These are phyloP conservation scores for Arthrobotrys iridis DNA, from an alignment of 2,329 filamentous ascomycete genomes.

Conservation along the genomic window DNA sequence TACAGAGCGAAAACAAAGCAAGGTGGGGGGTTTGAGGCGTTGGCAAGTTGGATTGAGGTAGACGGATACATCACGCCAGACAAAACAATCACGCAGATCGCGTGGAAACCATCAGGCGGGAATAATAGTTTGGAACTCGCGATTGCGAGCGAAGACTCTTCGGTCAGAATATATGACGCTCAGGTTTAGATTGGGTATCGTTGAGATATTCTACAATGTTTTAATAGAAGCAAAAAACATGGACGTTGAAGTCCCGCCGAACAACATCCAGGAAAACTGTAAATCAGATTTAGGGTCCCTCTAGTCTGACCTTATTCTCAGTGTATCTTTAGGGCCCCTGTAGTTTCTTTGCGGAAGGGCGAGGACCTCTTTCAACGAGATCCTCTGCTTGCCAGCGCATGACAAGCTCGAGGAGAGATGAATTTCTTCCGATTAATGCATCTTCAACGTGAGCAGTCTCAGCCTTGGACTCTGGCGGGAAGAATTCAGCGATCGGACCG, in stretches of 20 bases:
- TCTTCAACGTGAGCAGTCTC: constrained; percentile 41
- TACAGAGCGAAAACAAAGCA: constrained; percentile 60
- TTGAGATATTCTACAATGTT: constrained; percentile 43
- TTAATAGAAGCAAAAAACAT: constrained; percentile 4
- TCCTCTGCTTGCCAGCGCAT: constrained; percentile 87
- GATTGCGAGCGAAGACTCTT: constrained; percentile 57
- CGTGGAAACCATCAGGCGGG: constrained; percentile 54
- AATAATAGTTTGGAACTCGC: constrained; percentile 59
- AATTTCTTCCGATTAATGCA: constrained; percentile 53
- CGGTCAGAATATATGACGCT: constrained; percentile 55
- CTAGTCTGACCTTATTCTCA: not conserved
- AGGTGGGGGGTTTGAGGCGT: constrained; percentile 58
- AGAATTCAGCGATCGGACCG: constrained; percentile 77
- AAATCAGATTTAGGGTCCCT: not conserved
- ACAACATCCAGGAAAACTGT: not conserved
- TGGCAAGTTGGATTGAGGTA: constrained; percentile 58
- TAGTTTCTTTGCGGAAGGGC: constrained; percentile 57
- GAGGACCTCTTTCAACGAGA: constrained; percentile 78
- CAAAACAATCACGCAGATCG: constrained; percentile 68
- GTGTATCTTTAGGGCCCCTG: not conserved
- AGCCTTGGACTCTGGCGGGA: constrained; percentile 63
- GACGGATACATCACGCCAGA: constrained; percentile 68
- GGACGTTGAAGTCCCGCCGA: constrained; percentile 54
- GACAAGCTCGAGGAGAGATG: constrained; percentile 72
- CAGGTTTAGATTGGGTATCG: constrained; percentile 34